Evolutionary conservation across 1,139 yeast species (phyloP), one percentile per base, ranked within the genome.

Genomic region (Pneumocystis canis): DNA sequence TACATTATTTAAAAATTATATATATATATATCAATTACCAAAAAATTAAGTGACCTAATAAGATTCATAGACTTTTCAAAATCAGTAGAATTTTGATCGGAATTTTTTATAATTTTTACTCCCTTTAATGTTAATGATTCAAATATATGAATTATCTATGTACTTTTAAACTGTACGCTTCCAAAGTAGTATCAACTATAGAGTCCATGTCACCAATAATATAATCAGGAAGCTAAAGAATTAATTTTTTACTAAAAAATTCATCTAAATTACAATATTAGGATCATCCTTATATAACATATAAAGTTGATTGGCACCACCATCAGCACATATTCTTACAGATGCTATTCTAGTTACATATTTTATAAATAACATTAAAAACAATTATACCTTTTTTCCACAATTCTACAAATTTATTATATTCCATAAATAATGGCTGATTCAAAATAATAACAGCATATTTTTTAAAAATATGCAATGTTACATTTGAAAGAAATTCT

Each of bases 401-500:
- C 11, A 57, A 30, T 30, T 14, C 6, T 35, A 35, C 20, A 39
- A 57, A 57, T 39, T 35, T 35, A 30, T 35, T 14, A 35, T 35
- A 30, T 14, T 57, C 30, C 6, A 39, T 28, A 57, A n/a, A 25
- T 18, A 57, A 35, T 11, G 59, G 59, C 11, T 57, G 59, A 30
- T 57, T 57, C 16, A 57, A 39, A 57, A 57, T 57, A 57, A 57
- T 57, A 20, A 57, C 14, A 35, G 41, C 59, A 57, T 57, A 57
- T 28, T 35, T 57, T 25, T 47, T 47, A 25, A 11, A 47, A 47
- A 25, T 4, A 3, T 5, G 25, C 11, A 31, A 25, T 4, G 9
- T 1, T 25, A 25, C 6, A 25, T 5, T 16, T 47, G 31, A 47
- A 25, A 47, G 14, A 47, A 47, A 47, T 14, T 25, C n/a, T 47